Conservation (phyloP, 1,284 basidiomycete genomes). For the Tilletia setariae region DNA sequence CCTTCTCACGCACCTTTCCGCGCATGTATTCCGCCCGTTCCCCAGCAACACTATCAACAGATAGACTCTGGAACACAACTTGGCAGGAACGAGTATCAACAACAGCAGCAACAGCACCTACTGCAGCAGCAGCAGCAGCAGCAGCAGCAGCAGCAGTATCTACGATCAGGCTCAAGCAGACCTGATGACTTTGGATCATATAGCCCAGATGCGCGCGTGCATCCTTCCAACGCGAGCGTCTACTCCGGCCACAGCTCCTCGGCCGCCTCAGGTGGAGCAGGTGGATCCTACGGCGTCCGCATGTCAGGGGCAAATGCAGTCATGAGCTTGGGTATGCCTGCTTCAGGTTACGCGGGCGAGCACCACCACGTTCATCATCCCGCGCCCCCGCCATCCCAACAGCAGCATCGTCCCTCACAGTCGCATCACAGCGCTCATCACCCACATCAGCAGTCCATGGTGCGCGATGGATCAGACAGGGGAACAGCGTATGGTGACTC, state of each 20-base stretch:
- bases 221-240: not conserved
- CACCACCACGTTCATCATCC: conserved; percentile 20
- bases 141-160: not conserved
- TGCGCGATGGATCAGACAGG: conserved; percentile 9
- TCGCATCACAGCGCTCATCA: too few species aligned
- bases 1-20: too few species aligned
- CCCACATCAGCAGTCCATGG: not conserved
- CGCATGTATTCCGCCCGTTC: too few species aligned
- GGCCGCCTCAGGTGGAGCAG: not conserved
- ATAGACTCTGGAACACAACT: too few species aligned
- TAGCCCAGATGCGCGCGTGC: not conserved
- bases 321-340: not conserved
- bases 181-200: not conserved
- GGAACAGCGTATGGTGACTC: not conserved
- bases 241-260: conserved; percentile 4
- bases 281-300: conserved; percentile 2
- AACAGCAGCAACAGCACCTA: not conserved
- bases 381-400: conserved; percentile 16
- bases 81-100: not conserved
- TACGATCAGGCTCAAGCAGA: not conserved
- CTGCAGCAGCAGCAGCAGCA: not conserved
- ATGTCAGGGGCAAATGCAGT: conserved; percentile 8
- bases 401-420: too few species aligned
- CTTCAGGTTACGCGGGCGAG: conserved; percentile 14
- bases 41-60: too few species aligned